phyloP scores from a whole-genome alignment of 2,329 filamentous ascomycete species.

The Zymoseptoria crescenta region DNA sequence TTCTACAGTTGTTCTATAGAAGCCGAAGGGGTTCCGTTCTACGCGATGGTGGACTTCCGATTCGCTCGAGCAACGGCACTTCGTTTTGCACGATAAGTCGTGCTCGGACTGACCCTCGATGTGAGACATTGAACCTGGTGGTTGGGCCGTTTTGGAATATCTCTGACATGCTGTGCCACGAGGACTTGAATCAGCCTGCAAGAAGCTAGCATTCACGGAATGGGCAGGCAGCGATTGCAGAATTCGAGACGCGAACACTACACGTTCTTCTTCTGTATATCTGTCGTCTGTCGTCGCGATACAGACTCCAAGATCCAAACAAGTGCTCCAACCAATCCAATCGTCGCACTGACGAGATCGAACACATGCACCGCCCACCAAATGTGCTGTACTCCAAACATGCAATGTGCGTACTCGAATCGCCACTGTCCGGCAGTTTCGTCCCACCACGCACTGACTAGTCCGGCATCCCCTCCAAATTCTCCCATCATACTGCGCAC shows the following conservation, averaged over 20 bases:
- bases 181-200: not conserved
- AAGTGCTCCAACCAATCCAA: slow-evolving; percentile 15
- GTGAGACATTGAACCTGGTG: not conserved
- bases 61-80: not conserved
- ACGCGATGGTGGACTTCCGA: not conserved
- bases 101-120: not conserved
- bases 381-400: slow-evolving; percentile 75
- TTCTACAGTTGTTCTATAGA: not conserved
- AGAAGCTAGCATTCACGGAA: not conserved
- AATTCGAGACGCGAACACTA: not conserved
- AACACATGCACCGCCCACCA: slow-evolving; percentile 89
- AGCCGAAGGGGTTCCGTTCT: not conserved
- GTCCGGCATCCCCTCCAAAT: slow-evolving; percentile 82
- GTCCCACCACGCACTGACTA: slow-evolving; percentile 88
- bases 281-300: slow-evolving; percentile 1
- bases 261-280: slow-evolving; percentile 7
- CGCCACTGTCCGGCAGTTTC: slow-evolving; percentile 63
- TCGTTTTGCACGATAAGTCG: not conserved
- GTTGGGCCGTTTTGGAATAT: not conserved
- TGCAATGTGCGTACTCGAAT: slow-evolving; percentile 71
- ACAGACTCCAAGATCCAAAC: slow-evolving; percentile 3
- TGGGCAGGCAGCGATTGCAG: not conserved
- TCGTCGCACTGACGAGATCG: slow-evolving; percentile 46
- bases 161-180: not conserved
- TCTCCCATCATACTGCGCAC: slow-evolving; percentile 98